Evolutionary conservation across 768 basidiomycete genomes (phyloP).

Genomic region (Lentinula sp.): DNA sequence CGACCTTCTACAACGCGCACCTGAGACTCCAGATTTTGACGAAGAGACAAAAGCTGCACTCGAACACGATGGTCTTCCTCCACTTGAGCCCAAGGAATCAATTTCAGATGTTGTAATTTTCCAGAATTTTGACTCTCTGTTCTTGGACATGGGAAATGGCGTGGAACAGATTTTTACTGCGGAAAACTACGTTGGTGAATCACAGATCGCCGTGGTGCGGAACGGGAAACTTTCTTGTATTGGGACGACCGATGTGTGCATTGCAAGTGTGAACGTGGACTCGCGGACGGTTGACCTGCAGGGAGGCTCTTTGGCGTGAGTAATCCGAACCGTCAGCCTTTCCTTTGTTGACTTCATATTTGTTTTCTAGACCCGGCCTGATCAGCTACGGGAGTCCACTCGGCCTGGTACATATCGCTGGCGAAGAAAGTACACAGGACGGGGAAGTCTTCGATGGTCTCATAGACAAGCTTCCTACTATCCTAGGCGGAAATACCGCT

Average conservation of each 20-base stretch:
- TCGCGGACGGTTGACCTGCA: slow-evolving; percentile 47
- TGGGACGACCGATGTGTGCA: neutral
- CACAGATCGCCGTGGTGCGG: slow-evolving; percentile 41
- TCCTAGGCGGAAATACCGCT: slow-evolving; percentile 35
- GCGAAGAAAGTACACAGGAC: slow-evolving; percentile 54
- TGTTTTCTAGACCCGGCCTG: slow-evolving; percentile 45
- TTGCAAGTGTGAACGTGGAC: slow-evolving; percentile 7
- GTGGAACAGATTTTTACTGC: slow-evolving; percentile 26
- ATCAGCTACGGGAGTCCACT: slow-evolving; percentile 58
- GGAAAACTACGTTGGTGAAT: slow-evolving; percentile 3
- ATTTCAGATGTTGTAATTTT: slow-evolving; percentile 45
- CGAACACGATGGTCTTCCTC: slow-evolving; percentile 60
- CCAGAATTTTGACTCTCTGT: slow-evolving; percentile 55
- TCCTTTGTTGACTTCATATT: slow-evolving; percentile 14
- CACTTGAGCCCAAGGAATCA: slow-evolving; percentile 39
- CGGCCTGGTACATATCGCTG: slow-evolving; percentile 59
- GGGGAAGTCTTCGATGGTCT: slow-evolving; percentile 47
- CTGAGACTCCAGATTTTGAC: slow-evolving; percentile 54
- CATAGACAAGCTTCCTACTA: slow-evolving; percentile 29
- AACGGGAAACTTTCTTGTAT: slow-evolving; percentile 53
- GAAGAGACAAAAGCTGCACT: slow-evolving; percentile 49
- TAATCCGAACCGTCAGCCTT: slow-evolving; percentile 8
- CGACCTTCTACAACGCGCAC: slow-evolving; percentile 40
- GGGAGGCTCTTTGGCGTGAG: slow-evolving; percentile 60
- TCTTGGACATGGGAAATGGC: slow-evolving; percentile 24